phyloP scores from a whole-genome alignment of 495 filamentous ascomycete species.

The Talaromyces proteolyticus region DNA sequence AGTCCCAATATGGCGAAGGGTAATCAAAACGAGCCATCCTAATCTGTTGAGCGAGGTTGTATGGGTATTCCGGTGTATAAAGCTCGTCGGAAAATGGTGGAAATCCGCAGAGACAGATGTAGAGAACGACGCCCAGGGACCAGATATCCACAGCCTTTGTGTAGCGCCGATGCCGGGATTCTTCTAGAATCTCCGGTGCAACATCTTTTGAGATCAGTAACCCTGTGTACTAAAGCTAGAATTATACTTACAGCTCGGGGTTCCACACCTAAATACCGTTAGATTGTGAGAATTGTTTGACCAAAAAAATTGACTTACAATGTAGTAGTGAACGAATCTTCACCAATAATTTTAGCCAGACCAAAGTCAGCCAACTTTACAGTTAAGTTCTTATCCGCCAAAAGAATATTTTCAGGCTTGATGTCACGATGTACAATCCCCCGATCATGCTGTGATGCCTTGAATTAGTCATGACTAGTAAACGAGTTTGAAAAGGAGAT shows the following conservation, averaged over 20 bases:
- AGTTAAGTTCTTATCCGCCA: constrained; percentile 73
- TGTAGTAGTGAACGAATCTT: constrained; percentile 97
- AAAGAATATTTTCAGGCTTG: constrained; percentile 96
- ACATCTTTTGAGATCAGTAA: too few species aligned
- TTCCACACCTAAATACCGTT: constrained; percentile 61
- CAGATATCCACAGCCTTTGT: constrained; percentile 95
- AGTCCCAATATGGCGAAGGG: constrained; percentile 96
- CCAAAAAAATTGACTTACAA: constrained; percentile 43
- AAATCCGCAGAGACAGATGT: constrained; percentile 97
- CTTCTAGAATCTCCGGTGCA: constrained; percentile 89
- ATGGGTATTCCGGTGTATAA: constrained; percentile 69
- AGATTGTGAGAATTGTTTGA: constrained; percentile 11
- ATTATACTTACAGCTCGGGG: constrained; percentile 67
- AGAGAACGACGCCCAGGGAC: constrained; percentile 97
- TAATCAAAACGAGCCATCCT: constrained; percentile 85
- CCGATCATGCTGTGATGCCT: constrained; percentile 76
- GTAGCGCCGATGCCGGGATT: constrained; percentile 72
- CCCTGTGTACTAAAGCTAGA: not conserved
- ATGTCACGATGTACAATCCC: constrained; percentile 98
- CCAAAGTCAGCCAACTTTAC: constrained; percentile 98
- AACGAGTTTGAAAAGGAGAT: not conserved
- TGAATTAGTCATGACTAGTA: constrained; percentile 28
- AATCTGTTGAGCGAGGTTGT: constrained; percentile 86
- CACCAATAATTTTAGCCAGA: constrained; percentile 96
- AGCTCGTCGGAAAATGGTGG: constrained; percentile 97